Conservation (phyloP, 176 grass and related monocot genomes). For the Phoenix dactylifera region DNA sequence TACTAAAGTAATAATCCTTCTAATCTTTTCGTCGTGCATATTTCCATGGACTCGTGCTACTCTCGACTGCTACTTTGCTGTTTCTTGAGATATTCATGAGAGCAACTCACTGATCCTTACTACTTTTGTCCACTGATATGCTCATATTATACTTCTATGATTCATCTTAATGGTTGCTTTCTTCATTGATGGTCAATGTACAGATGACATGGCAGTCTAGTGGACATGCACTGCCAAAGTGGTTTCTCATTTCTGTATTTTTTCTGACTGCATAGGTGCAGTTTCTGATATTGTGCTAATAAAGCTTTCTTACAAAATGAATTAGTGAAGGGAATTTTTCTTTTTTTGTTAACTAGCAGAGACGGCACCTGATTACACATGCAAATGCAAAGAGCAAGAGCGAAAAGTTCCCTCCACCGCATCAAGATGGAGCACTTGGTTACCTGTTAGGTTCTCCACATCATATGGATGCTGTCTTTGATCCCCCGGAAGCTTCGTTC, state of each 20-base stretch:
- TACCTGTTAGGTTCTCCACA: not conserved
- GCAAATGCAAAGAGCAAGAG: constrained; percentile 17
- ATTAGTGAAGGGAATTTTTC: too few species aligned
- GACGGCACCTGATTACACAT: constrained; percentile 7
- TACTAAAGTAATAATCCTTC: too few species aligned
- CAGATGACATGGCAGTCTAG: too few species aligned
- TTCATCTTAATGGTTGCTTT: not conserved
- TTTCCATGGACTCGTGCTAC: too few species aligned
- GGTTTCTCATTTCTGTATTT: not conserved
- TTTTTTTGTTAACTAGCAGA: not conserved
- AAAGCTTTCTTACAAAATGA: too few species aligned
- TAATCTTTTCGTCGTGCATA: too few species aligned
- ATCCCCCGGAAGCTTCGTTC: constrained; percentile 1
- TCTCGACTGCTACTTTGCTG: too few species aligned
- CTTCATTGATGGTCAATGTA: not conserved
- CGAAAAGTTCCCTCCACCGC: constrained; percentile 11
- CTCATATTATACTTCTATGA: not conserved
- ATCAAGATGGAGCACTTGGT: constrained; percentile 12
- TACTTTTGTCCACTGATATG: too few species aligned
- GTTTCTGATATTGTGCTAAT: too few species aligned
- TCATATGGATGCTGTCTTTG: constrained; percentile 5
- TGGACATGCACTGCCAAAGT: too few species aligned
- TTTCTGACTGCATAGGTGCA: not conserved
- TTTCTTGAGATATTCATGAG: too few species aligned
- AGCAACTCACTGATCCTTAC: too few species aligned